A percentile compares a stretch with the other conserved stretches of the same genome.
These are phyloP conservation scores for Leccinum incarnatum DNA, from an alignment of 768 basidiomycete genomes.

Conservation along the genomic window DNA sequence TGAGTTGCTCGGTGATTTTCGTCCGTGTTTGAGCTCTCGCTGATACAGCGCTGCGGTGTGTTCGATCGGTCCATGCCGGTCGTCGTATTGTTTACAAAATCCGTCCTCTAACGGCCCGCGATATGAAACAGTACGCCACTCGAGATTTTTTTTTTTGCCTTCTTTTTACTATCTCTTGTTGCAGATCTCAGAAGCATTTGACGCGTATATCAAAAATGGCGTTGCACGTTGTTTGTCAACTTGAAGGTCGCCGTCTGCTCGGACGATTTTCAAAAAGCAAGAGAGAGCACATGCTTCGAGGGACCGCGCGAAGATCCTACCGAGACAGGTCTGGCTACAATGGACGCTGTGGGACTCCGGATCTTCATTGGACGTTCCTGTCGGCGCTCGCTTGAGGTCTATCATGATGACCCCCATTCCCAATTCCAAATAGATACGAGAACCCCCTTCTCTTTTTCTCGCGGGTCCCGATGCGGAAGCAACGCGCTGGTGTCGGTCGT, in stretches of 20 bases:
- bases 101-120: not conserved
- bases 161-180: not conserved
- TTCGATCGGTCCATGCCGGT: not conserved
- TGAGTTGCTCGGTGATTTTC: not conserved
- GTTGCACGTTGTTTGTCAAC: not conserved
- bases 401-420: not conserved
- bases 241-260: not conserved
- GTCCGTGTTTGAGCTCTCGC: not conserved
- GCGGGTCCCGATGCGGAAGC: not conserved
- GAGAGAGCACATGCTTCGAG: not conserved
- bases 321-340: not conserved
- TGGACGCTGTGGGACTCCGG: not conserved
- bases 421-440: not conserved
- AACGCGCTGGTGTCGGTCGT: not conserved
- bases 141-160: not conserved
- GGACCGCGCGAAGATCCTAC: not conserved
- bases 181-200: not conserved
- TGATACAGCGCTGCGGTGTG: not conserved
- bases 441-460: not conserved
- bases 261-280: not conserved
- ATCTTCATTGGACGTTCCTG: not conserved
- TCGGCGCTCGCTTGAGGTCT: not conserved
- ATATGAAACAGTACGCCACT: not conserved
- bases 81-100: not conserved
- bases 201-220: not conserved